Conservation (phyloP, 768 basidiomycete genomes). For the Sporobolomyces roseus region DNA sequence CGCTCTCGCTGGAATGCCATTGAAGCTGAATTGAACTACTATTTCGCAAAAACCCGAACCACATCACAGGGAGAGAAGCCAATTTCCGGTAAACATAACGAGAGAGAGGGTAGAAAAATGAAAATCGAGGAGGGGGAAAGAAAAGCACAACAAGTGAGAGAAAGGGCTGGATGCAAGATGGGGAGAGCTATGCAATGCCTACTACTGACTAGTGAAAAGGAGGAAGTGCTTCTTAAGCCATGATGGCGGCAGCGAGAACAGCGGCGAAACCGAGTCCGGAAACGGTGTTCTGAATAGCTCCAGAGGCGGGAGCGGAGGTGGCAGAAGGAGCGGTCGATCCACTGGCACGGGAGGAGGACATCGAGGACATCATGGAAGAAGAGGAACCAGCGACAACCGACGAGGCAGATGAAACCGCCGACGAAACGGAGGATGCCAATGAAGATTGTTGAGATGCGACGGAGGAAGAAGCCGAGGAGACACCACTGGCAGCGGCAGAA, state of each 20-base stretch:
- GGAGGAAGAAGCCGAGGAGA: constrained; percentile 3
- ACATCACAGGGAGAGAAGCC: no score
- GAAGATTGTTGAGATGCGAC: neutral
- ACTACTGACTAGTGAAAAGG: neutral
- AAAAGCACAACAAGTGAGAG: neutral
- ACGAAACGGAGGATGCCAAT: neutral
- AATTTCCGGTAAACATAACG: neutral
- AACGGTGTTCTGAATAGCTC: constrained; percentile 10
- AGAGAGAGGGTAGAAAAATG: neutral
- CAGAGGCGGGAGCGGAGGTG: neutral
- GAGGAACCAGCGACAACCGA: neutral
- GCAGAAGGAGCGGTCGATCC: no score
- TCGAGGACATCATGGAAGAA: no score
- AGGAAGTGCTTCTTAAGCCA: constrained; percentile 3
- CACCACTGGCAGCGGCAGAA: constrained; percentile 4
- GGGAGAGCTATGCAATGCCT: no score
- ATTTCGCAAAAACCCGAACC: no score
- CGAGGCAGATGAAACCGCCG: neutral
- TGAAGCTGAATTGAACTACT: no score
- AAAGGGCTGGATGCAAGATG: neutral
- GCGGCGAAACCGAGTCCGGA: constrained; percentile 10
- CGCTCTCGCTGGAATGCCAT: no score
- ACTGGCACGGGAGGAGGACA: no score
- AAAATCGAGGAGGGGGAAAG: neutral
- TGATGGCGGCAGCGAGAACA: constrained; percentile 15